phyloP scores from a whole-genome alignment of 2,329 filamentous ascomycete species.

The Furcasterigmium furcatum region DNA sequence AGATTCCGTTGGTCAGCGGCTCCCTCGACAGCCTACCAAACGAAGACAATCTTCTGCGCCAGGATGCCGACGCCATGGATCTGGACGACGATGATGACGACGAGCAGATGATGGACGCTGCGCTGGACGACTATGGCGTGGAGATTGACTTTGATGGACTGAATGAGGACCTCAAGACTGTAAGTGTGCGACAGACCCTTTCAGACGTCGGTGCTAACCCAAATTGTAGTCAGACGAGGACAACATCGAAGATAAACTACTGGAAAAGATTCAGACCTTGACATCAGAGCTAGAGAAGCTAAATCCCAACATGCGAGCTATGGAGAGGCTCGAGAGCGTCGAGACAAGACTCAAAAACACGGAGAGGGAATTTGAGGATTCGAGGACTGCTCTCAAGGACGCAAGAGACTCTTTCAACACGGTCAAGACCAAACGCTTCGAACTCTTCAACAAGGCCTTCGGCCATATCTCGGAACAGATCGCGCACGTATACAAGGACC shows the following conservation, averaged over 20 bases:
- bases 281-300: slow-evolving; percentile 85
- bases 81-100: slow-evolving; percentile 69
- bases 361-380: slow-evolving; percentile 85
- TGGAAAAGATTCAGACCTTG: slow-evolving; percentile 73
- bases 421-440: slow-evolving; percentile 77
- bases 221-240: slow-evolving; percentile 59
- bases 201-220: slow-evolving; percentile 20
- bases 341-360: slow-evolving; percentile 78
- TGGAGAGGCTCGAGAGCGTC: slow-evolving; percentile 84
- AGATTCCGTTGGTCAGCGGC: slow-evolving; percentile 71
- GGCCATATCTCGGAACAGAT: slow-evolving; percentile 94
- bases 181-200: slow-evolving; percentile 34
- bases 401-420: slow-evolving; percentile 82
- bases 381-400: slow-evolving; percentile 68
- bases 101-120: slow-evolving; percentile 54
- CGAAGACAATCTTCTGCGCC: slow-evolving; percentile 73
- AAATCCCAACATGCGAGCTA: slow-evolving; percentile 94
- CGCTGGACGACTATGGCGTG: slow-evolving; percentile 87
- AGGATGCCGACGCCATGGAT: slow-evolving; percentile 88
- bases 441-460: slow-evolving; percentile 95
- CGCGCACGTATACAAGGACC: slow-evolving; percentile 87
- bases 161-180: slow-evolving; percentile 77
- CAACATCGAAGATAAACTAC: slow-evolving; percentile 70
- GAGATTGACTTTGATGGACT: slow-evolving; percentile 81
- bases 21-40: slow-evolving; percentile 86